Evolutionary conservation across 2,329 filamentous ascomycete genomes (phyloP).

Genomic region (Torrubiellomyces zombiae): DNA sequence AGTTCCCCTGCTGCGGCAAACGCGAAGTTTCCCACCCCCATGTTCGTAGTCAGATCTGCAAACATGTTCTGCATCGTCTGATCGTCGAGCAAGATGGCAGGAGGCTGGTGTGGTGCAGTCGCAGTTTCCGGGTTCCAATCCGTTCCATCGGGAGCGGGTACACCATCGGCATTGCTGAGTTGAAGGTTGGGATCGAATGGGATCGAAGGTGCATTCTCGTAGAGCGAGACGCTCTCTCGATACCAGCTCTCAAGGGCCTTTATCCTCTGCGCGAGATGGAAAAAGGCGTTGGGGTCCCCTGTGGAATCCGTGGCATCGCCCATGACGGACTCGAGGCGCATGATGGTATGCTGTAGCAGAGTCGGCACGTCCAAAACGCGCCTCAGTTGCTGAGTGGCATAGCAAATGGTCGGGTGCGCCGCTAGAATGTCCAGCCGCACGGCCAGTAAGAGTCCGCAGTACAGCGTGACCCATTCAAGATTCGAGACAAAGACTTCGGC

Average conservation of each 20-base stretch:
- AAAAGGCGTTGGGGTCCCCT: slow-evolving; percentile 10
- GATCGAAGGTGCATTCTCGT: too few relatives aligned
- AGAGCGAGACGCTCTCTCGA: too few relatives aligned
- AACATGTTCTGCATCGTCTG: too few relatives aligned
- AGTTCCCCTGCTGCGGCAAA: too few relatives aligned
- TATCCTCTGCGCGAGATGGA: slow-evolving; percentile 8
- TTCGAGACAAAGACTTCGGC: slow-evolving; percentile 14
- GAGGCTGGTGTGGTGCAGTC: too few relatives aligned
- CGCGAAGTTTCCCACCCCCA: too few relatives aligned
- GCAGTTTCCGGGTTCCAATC: too few relatives aligned
- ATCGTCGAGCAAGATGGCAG: too few relatives aligned
- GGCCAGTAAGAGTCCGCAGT: slow-evolving; percentile 14
- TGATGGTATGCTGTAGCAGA: slow-evolving; percentile 12
- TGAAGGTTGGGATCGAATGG: too few relatives aligned
- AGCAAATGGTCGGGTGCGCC: slow-evolving; percentile 8
- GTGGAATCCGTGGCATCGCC: slow-evolving; percentile 6
- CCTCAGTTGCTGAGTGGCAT: slow-evolving; percentile 11
- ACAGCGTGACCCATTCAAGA: slow-evolving; percentile 15
- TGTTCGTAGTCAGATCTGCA: too few relatives aligned
- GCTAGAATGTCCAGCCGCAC: slow-evolving; percentile 14
- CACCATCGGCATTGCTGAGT: too few relatives aligned
- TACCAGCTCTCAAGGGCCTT: slow-evolving; percentile 10
- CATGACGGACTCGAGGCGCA: slow-evolving; percentile 11
- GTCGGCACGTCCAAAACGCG: slow-evolving; percentile 14
- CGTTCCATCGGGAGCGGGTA: too few relatives aligned